Evolutionary conservation across 2,329 filamentous ascomycete genomes (phyloP), one percentile per base, ranked within the genome.

Genomic region (Apiospora aurea): DNA sequence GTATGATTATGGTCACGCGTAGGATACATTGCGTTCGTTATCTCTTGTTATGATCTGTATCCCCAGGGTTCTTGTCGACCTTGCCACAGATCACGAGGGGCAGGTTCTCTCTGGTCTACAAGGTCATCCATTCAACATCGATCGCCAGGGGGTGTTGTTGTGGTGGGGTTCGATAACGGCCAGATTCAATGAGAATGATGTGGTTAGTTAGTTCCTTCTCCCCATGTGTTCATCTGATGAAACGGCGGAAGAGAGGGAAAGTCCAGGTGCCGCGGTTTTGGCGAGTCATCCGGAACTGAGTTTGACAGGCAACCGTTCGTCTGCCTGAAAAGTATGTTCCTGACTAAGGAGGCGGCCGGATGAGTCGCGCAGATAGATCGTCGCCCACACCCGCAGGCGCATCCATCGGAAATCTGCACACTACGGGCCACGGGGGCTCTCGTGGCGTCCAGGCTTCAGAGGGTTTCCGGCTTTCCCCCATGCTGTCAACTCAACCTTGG

Each of bases 261-360:
- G 26, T n/a, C 21, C 6, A n/a, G 21, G 16, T 34, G 57, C 10
- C 18, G 57, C n/a, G 29, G 57, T 14, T 13, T 41, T 41, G 18
- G 57, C 57, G 57, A 64, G 57, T 64, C 57, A 64, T n/a, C 57
- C 4, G 21, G 34, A 64, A 41, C 57, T 64, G n/a, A 41, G 57
- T 64, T 64, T 64, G 57, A 64, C 57, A 41, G 57, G 57, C n/a
- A 64, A 41, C 57, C 57, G 57, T n/a, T 13, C 57, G 4, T n/a
- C n/a, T 21, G 14, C 34, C 34, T n/a, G 34, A 14, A 24, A 64
- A 64, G 29, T 13, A 11, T 64, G 57, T 64, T 64, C 57, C 57
- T 64, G 57, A 64, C 57, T 64, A 64, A 64, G 57, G 57, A 18
- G 21, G 16, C 24, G 34, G 57, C 21, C 57, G 57, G 57, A 64